Base-by-base conservation (phyloP, 768 basidiomycete species). In the Arthromyces matolae region DNA sequence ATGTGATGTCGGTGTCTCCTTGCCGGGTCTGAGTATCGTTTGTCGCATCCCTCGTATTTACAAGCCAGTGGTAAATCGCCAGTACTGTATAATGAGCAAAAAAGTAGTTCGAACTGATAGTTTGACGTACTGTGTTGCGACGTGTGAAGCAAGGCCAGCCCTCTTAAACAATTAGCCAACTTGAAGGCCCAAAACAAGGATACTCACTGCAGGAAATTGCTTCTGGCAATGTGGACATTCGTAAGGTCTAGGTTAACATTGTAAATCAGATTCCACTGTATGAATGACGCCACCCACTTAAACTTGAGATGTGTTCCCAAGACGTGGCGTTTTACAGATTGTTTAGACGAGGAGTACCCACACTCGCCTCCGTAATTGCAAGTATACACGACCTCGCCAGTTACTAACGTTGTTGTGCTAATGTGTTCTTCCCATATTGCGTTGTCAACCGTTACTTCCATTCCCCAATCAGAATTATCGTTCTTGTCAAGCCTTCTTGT, bases 301-400 rank as follows among this genome's bases (percentile, higher is more conserved):
- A 78, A 71, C 42, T 76, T 71, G 37, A 86, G 60, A 58, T 86
- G 84, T 12, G 76, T 78, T 8, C 78, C 77, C 61, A 81, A 74
- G 38, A 86, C 71, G 60, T 86, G 84, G 22, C 84, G 73, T 61
- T 84, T 84, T 49, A 86, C 79, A 34, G 83, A 71, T 59, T 84
- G 83, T 61, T 80, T 83, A 58, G 81, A 80, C 20, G 57, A 51
- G 8, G 36, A 49, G 36, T 62, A 64, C 13, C 52, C 53, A 49
- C 68, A 45, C 60, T 65, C 46, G 53, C 59, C 47, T 56, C 59
- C 45, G 58, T 63, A 67, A n/a, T 54, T 49, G 53, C 65, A 68
- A 35, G 57, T 42, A 44, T 61, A 68, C 4, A 48, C 46, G 6
- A 45, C 41, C 5, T 50, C 49, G 27, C 62, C 64, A 22, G 53